Evolutionary conservation across 805 yeast species (phyloP), one percentile per base, ranked within the genome.

Genomic region (Lachancea nothofagi): DNA sequence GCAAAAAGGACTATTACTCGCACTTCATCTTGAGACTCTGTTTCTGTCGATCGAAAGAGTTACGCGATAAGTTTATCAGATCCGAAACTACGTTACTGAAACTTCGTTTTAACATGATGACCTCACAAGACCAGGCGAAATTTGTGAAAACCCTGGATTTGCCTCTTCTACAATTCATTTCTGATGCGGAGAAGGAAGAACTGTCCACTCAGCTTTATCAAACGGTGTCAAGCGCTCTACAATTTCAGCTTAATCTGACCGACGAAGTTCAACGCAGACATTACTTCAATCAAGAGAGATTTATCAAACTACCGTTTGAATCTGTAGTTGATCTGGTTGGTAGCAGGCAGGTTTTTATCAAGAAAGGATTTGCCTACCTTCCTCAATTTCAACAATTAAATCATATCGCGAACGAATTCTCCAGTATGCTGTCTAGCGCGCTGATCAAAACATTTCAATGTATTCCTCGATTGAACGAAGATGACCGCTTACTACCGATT

Each of bases 1-100:
- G 95, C 49, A 74, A 74, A 48, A 90, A 90, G 58, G 99, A 93
- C 62, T 90, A 87, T 54, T 87, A 85, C 59, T 83, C 95, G 5
- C 99, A 93, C 64, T 93, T 68, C 57, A 89, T 90, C 25, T 65
- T 93, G 47, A 71, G 97, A 40, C 69, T 93, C 28, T 96, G 95
- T 33, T 93, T 93, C 58, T 85, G 97, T 57, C 78, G 95, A 46
- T 75, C 78, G 3, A 85, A 84, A 36, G 97, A 90, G 44, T 70
- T 89, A 36, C 74, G 97, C 46, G 75, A 72, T 25, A 77, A 90
- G 55, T 90, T 93, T 53, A 68, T 85, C 23, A 74, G 77, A 49
- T 78, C 88, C 23, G 99, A 93, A 58, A 68, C 83, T 0, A 64
- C 72, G 10, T 66, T 93, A 29, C 88, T 93, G 64, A 78, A 74